Base-by-base conservation (phyloP, 495 filamentous ascomycete genomes). In the Coniosporium apollinis region DNA sequence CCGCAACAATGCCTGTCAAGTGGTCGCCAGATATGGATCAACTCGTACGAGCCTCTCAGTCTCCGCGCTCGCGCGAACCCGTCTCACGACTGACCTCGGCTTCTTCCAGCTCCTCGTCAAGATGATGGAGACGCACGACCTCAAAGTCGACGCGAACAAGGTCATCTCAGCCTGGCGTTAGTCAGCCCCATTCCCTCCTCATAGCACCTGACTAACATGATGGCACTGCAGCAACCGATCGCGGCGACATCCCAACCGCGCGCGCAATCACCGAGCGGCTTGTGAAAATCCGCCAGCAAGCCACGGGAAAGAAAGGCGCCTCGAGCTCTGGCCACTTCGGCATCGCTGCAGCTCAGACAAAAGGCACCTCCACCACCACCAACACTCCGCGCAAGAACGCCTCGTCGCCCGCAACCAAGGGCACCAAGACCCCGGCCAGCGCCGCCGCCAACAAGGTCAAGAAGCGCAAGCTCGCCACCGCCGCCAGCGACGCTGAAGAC, bases 241-340 rank as follows among this genome's bases (percentile, higher is more conserved):
- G 28, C 6, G 39, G 22, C 22, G 43, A 55, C 5, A 45, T 42
- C 5, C 63, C 63, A 1, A 67, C 64, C 18, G 42, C 60, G 0
- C 59, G 64, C 18, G 65, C 65, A n/a, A 64, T 69, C 35, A 54
- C 48, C 6, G 65, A 67, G 37, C 62, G 60, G 4, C 52, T 69
- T 0, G 38, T 49, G n/a, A 56, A 49, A 9, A 62, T 69, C 36
- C 60, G 61, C 24, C 39, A 51, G 4, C 35, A 38, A 0, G 47
- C 47, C 19, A n/a, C n/a, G n/a, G n/a, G n/a, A n/a, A n/a, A n/a
- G n/a, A n/a, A n/a, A n/a, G 49, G 46, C 15, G 11, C 41, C 4
- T 30, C n/a, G 16, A 39, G 45, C 11, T 19, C 28, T 0, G 6
- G 31, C 1, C 34, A 37, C 9, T 46, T 39, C 14, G 20, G 19